These are phyloP conservation scores for Thyridium curvatum DNA, from an alignment of 2,329 filamentous ascomycete species.

Conservation along the genomic window DNA sequence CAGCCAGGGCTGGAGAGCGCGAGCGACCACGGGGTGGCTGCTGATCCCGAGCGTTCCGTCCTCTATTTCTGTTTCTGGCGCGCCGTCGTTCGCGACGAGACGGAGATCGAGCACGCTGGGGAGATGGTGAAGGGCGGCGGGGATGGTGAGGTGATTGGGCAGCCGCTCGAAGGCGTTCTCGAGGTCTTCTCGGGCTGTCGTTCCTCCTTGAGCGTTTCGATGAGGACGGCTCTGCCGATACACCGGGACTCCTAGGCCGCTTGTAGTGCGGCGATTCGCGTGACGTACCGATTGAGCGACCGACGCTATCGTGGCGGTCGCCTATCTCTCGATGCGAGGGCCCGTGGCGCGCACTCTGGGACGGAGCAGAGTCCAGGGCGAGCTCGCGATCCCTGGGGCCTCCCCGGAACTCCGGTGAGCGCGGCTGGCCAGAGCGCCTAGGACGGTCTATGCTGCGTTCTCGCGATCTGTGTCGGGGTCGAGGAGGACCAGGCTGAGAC, in stretches of 20 bases:
- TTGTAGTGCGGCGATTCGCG: conserved; percentile 16
- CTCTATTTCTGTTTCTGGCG: conserved; percentile 13
- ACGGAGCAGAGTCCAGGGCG: not conserved
- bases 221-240: conserved; percentile 11
- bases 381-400: not conserved
- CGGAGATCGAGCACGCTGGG: conserved; percentile 12
- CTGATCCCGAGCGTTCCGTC: conserved; percentile 7
- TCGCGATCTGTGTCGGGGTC: conserved; percentile 29
- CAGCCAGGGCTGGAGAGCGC: conserved; percentile 12
- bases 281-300: conserved; percentile 11
- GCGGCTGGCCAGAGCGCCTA: conserved; percentile 7
- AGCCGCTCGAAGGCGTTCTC: not conserved
- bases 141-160: conserved; percentile 1
- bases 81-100: conserved; percentile 15
- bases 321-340: conserved; percentile 1
- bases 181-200: conserved; percentile 3
- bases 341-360: not conserved
- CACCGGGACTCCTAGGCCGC: conserved; percentile 20
- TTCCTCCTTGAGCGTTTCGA: conserved; percentile 8
- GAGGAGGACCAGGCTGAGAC: conserved; percentile 23
- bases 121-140: conserved; percentile 8
- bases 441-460: conserved; percentile 28
- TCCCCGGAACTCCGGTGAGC: too few relatives aligned
- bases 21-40: conserved; percentile 16
- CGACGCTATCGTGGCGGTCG: conserved; percentile 4